Conservation (phyloP, 1,284 basidiomycete species). For the Leccinum colubrinum region DNA sequence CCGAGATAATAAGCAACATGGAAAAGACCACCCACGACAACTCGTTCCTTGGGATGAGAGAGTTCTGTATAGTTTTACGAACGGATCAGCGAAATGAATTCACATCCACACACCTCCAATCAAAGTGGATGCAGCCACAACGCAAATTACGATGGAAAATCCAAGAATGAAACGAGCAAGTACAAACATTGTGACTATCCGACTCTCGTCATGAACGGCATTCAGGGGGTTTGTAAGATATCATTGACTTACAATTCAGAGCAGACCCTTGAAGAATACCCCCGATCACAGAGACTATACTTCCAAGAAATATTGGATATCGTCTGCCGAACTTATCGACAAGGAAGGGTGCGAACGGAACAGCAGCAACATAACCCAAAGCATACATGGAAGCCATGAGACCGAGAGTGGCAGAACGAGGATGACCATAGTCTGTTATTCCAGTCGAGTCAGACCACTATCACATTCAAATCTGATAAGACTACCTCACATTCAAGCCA, state of each 20-base stretch:
- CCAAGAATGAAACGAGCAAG: not conserved
- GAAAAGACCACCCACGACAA: not conserved
- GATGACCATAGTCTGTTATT: not conserved
- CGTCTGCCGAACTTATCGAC: not conserved
- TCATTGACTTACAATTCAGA: not conserved
- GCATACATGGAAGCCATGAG: not conserved
- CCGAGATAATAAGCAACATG: not conserved
- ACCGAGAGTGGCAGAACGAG: not conserved
- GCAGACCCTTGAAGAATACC: not conserved
- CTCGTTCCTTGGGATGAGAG: not conserved
- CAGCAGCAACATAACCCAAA: not conserved
- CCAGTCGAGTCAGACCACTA: not conserved
- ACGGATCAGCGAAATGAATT: not conserved
- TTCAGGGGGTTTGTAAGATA: too few relatives aligned
- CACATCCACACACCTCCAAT: not conserved
- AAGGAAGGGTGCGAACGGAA: not conserved
- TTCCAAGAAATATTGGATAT: not conserved
- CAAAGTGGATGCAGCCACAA: not conserved
- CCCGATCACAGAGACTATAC: not conserved
- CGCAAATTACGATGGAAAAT: not conserved
- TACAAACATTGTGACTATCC: not conserved
- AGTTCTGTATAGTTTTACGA: not conserved
- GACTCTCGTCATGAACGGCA: not conserved
- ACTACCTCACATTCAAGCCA: slow-evolving; percentile 1
- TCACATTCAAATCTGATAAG: not conserved